phyloP scores from a whole-genome alignment of 2,329 filamentous ascomycete species.

The Cytospora piceicola region DNA sequence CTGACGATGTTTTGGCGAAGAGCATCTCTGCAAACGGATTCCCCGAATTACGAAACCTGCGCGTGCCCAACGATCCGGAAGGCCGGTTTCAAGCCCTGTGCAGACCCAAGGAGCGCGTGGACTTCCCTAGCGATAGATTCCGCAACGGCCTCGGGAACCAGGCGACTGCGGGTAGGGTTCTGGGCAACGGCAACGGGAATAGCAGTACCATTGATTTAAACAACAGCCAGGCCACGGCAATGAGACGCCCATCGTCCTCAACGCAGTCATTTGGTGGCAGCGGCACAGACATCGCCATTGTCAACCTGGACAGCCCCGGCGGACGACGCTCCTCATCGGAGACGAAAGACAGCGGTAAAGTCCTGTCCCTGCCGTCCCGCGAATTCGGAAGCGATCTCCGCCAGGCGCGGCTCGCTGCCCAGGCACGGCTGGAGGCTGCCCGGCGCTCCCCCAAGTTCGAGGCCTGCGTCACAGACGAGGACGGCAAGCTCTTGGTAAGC shows the following conservation, averaged over 20 bases:
- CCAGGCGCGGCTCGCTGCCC: constrained; percentile 64
- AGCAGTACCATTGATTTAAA: not conserved
- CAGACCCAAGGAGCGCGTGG: constrained; percentile 60
- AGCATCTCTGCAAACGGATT: constrained; percentile 67
- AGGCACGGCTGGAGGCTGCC: constrained; percentile 65
- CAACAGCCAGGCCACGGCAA: not conserved
- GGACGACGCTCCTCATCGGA: constrained; percentile 16
- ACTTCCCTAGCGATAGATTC: constrained; percentile 56
- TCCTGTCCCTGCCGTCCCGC: constrained; percentile 7
- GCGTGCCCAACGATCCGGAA: constrained; percentile 70
- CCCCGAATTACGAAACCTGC: constrained; percentile 61
- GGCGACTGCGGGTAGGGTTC: constrained; percentile 7
- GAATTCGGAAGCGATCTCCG: constrained; percentile 49
- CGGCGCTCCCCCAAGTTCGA: constrained; percentile 57
- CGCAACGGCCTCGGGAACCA: constrained; percentile 33
- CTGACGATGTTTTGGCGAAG: constrained; percentile 65
- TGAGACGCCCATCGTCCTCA: not conserved
- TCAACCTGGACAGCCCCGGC: not conserved
- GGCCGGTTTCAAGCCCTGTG: constrained; percentile 72
- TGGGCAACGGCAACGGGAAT: constrained; percentile 6
- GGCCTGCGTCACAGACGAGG: constrained; percentile 60
- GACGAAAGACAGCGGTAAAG: constrained; percentile 25
- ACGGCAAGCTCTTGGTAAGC: constrained; percentile 54
- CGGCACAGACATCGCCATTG: not conserved
- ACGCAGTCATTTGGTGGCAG: not conserved